These are phyloP conservation scores for Hymenoscyphus albidus DNA, from an alignment of 2,329 filamentous ascomycete species.

Conservation along the genomic window DNA sequence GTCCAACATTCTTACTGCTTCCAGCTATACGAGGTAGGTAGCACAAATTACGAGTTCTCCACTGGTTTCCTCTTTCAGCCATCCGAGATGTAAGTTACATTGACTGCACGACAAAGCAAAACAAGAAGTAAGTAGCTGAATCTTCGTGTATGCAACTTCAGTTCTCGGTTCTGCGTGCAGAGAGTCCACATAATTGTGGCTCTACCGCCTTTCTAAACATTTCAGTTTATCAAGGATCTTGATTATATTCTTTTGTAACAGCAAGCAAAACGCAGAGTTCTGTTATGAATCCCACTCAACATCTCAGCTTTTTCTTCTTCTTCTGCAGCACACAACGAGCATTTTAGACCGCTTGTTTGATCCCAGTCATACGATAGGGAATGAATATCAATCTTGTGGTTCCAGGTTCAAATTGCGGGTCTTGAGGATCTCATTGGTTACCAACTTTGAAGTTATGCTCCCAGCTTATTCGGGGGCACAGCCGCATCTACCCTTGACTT, in stretches of 20 bases:
- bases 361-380: background rate
- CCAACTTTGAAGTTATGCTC: conserved; percentile 1
- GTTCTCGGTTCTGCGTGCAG: background rate
- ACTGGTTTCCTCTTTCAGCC: conserved; percentile 1
- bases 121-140: conserved; percentile 17
- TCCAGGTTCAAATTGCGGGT: background rate
- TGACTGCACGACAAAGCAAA: conserved; percentile 3
- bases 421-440: background rate
- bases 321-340: background rate
- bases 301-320: background rate
- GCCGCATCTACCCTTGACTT: background rate
- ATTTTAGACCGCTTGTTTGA: background rate
- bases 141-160: background rate
- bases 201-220: no score
- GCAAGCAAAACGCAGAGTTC: no score
- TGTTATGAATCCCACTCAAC: background rate
- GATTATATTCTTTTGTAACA: no score
- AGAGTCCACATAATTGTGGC: background rate
- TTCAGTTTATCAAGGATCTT: no score
- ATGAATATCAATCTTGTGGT: background rate
- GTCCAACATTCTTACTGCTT: background rate
- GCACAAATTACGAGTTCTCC: background rate
- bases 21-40: background rate
- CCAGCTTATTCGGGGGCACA: background rate
- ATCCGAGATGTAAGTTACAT: conserved; percentile 7